Evolutionary conservation across 345 rosid species (phyloP).

Genomic region (thale cress (Arabidopsis thaliana)): TAIR10.1 NC_003071.7:13803501-13804000

Average conservation of each 20-base stretch:
- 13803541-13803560: no score
- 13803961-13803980: neutral
- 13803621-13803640: no score
- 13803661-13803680: neutral
- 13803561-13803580: no score
- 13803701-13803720: neutral
- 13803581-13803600: no score
- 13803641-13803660: no score
- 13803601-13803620: no score
- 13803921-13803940: neutral
- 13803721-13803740: neutral
- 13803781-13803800: neutral
- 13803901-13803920: neutral
- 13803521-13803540: no score
- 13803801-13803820: neutral
- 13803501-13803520: no score
- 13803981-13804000: neutral
- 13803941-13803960: neutral
- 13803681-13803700: no score
- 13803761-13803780: neutral
- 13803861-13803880: neutral
- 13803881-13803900: neutral
- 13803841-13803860: neutral
- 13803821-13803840: neutral
- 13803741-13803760: neutral